A percentile compares a stretch with the other conserved stretches of the same genome.
Evolutionary conservation across 208 protist genomes (phyloP).

Genomic region (Tritrichomonas foetus): DNA sequence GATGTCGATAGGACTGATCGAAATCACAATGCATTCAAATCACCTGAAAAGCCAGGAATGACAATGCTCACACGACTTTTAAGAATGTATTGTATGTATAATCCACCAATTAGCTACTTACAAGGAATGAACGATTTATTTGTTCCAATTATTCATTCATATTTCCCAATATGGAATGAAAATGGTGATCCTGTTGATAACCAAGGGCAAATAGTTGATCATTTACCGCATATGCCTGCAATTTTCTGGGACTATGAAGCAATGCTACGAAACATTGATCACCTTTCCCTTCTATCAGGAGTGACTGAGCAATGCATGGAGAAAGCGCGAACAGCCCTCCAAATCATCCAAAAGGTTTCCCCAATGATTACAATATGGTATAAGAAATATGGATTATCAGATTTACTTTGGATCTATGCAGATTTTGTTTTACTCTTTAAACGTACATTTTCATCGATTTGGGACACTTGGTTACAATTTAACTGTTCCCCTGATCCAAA

Average conservation of each 20-base stretch:
- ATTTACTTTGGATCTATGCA: not conserved
- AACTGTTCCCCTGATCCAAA: not conserved
- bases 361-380: not conserved
- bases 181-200: not conserved
- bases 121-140: constrained; percentile 36
- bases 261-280: not conserved
- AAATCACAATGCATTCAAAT: not conserved
- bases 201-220: not conserved
- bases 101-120: not conserved
- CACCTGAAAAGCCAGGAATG: not conserved
- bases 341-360: not conserved
- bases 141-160: not conserved
- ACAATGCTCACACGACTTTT: not conserved
- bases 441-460: not conserved
- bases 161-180: constrained; percentile 14
- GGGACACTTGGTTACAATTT: not conserved
- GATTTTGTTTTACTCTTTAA: constrained; percentile 34
- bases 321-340: not conserved
- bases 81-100: not conserved
- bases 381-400: not conserved
- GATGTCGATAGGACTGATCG: not conserved
- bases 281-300: not conserved
- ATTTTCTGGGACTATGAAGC: constrained; percentile 18
- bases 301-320: not conserved
- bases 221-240: not conserved